Base-by-base conservation (phyloP, 257 asterid genomes). In the Penstemon barbatus region DNA sequence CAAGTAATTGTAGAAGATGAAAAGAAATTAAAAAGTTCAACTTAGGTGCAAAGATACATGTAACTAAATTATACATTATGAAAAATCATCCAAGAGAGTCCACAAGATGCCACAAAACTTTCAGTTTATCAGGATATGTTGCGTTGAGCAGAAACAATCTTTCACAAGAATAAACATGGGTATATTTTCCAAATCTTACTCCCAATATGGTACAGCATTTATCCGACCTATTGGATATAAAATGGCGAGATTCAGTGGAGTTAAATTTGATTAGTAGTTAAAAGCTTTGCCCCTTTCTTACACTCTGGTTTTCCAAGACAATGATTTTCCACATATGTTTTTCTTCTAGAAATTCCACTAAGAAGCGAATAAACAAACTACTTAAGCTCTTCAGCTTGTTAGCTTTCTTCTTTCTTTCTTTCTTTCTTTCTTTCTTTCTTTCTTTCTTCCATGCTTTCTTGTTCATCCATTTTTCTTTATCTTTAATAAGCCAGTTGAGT, bases 11-110 rank as follows among this genome's bases (percentile, higher is more conserved):
- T 49, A 11, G 54, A 49, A 2, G 6, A 62, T 0, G 40, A 36
- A 41, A n/a, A 62, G 36, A 62, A 44, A 62, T 42, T n/a, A n/a
- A 36, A 42, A 43, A 10, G 53, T 43, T 45, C 10, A 62, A 62
- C 54, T 48, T 62, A 44, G 18, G 8, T 13, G 33, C 2, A 25
- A 25, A 25, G 33, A 44, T 18, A 62, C 38, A 19, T 9, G 19
- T 61, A 42, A 49, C 12, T 1, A 11, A 6, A 25, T 11, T 8
- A 12, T 5, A 8, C n/a, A 61, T 15, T 42, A 41, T 13, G 52
- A 15, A 5, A 41, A 10, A 61, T 42, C 52, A 41, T 41, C 7
- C 3, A 6, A 41, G 33, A 60, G 65, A 19, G 19, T 33, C 13
- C 6, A 44, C 15, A 37, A 36, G n/a, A 37, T 37, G 9, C 5